These are phyloP conservation scores for Sordariomycetes sp. DNA, from an alignment of 2,329 filamentous ascomycete species.

Conservation along the genomic window DNA sequence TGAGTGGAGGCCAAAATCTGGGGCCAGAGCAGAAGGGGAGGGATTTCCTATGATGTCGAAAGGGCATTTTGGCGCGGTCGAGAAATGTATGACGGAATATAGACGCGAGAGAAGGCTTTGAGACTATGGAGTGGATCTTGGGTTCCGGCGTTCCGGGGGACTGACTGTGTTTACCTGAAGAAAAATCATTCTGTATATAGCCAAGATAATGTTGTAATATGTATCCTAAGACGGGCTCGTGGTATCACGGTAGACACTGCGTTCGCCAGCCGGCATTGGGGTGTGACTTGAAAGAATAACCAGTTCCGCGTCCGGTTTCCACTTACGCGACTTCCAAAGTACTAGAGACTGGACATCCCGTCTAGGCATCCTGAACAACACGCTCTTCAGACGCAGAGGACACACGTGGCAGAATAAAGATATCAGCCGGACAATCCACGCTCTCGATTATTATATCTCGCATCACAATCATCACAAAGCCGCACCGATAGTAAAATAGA, in stretches of 20 bases:
- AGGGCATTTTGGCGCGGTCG: background rate
- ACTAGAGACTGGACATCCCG: no score
- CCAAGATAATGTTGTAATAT: background rate
- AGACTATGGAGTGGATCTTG: background rate
- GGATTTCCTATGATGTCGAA: background rate
- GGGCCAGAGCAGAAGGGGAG: conserved; percentile 2
- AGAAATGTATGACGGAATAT: background rate
- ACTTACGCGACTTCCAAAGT: no score
- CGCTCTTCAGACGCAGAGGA: no score
- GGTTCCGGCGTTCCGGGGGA: background rate
- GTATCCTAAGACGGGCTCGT: background rate
- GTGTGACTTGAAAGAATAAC: background rate
- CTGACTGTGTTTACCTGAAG: background rate
- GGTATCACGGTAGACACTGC: background rate
- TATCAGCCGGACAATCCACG: no score
- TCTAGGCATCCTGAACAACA: no score
- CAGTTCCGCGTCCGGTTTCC: no score
- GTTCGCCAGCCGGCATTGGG: no score
- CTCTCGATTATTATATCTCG: no score
- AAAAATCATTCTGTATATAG: background rate
- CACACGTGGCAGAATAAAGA: no score
- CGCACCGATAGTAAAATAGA: no score
- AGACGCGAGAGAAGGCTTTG: background rate
- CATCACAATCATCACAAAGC: no score
- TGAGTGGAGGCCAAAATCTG: background rate